Percentiles rank a stretch among this genome's conserved stretches.
Conservation (phyloP, 495 filamentous ascomycete species). For the Daldinia childiae region DNA sequence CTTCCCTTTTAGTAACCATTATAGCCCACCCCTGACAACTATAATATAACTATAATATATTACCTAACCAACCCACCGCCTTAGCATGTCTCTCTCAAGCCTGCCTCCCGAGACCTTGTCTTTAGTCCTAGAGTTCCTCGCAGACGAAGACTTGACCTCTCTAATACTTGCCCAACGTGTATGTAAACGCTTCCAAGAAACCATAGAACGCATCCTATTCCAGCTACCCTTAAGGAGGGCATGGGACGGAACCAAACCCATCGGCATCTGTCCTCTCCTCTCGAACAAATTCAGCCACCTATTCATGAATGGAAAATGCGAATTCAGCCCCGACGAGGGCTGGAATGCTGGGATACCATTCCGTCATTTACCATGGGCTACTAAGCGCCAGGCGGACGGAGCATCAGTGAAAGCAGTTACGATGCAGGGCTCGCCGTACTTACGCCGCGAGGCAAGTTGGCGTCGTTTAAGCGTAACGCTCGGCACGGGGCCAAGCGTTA, state of each 20-base stretch:
- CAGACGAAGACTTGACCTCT: conserved; percentile 8
- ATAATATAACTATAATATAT: too few relatives aligned
- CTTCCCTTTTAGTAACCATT: not conserved
- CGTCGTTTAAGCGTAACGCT: conserved; percentile 7
- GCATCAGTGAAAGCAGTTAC: not conserved
- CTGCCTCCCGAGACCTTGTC: conserved; percentile 17
- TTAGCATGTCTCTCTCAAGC: conserved; percentile 6
- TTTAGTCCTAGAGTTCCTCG: conserved; percentile 16
- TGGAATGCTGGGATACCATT: not conserved
- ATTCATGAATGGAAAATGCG: not conserved
- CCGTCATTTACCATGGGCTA: conserved; percentile 10
- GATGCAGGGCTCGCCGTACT: conserved; percentile 3
- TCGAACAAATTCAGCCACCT: not conserved
- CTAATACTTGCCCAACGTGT: conserved; percentile 21
- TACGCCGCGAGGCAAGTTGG: conserved; percentile 22
- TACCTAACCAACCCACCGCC: not conserved
- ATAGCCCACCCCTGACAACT: not conserved
- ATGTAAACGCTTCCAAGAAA: conserved; percentile 13
- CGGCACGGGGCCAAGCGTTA: not conserved
- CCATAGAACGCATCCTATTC: conserved; percentile 11
- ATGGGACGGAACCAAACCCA: not conserved
- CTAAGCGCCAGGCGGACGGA: not conserved
- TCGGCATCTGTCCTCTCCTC: conserved; percentile 7
- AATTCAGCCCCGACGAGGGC: not conserved
- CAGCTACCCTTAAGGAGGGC: not conserved